Percentiles rank a stretch among this genome's conserved stretches.
These are phyloP conservation scores for Ganoderma resinaceum DNA, from an alignment of 1,284 basidiomycete species.

Conservation along the genomic window DNA sequence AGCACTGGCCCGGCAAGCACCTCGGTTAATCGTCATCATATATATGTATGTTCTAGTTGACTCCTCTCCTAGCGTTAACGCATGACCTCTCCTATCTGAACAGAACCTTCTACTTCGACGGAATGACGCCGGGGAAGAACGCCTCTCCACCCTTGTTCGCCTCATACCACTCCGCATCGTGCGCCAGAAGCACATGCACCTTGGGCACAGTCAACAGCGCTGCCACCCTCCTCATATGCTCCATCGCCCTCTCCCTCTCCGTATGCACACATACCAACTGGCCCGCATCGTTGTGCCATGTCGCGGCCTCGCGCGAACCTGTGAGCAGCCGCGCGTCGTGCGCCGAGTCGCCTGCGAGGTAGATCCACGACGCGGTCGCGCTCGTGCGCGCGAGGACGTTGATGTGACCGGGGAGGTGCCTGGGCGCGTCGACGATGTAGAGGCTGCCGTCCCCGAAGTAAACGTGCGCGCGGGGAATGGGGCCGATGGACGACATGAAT, in stretches of 20 bases:
- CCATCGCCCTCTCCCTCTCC: slow-evolving; percentile 49
- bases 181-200: slow-evolving; percentile 56
- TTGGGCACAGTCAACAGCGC: slow-evolving; percentile 45
- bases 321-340: slow-evolving; percentile 60
- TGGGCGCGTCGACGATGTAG: slow-evolving; percentile 61
- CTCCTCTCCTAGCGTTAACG: neutral
- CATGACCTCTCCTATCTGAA: neutral
- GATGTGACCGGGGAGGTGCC: slow-evolving; percentile 60
- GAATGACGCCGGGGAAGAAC: slow-evolving; percentile 22
- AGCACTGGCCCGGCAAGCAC: neutral
- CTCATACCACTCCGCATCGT: slow-evolving; percentile 57
- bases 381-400: slow-evolving; percentile 64
- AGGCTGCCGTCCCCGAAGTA: slow-evolving; percentile 62
- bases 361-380: slow-evolving; percentile 59
- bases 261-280: slow-evolving; percentile 47
- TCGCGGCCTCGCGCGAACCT: slow-evolving; percentile 50
- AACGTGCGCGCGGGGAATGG: slow-evolving; percentile 58
- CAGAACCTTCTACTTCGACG: neutral
- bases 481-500: slow-evolving; percentile 47
- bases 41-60: neutral
- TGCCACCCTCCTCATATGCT: slow-evolving; percentile 48
- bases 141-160: slow-evolving; percentile 18
- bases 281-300: slow-evolving; percentile 34
- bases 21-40: neutral
- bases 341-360: slow-evolving; percentile 61